phyloP scores from a whole-genome alignment of 768 basidiomycete genomes.

The Collybia mongolica region DNA sequence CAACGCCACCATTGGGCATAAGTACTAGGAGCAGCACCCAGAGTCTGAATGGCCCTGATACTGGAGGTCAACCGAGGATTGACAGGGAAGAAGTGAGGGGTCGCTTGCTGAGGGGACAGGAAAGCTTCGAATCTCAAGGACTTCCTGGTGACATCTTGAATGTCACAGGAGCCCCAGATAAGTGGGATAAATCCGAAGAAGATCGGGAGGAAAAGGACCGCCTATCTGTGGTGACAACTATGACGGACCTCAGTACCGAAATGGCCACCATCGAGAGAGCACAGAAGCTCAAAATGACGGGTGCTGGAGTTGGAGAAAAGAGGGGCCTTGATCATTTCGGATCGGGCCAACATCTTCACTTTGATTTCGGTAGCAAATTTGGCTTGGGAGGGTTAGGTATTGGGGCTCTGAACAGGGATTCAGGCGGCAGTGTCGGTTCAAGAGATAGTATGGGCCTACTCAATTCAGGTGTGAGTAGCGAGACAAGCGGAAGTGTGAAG shows the following conservation, averaged over 20 bases:
- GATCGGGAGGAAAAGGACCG: constrained; percentile 30
- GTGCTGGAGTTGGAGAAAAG: constrained; percentile 16
- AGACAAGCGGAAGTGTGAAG: constrained; percentile 20
- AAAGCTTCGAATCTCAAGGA: constrained; percentile 37
- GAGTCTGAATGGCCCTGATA: neutral
- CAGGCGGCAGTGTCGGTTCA: constrained; percentile 4
- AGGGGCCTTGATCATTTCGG: constrained; percentile 31
- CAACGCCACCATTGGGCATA: constrained; percentile 4
- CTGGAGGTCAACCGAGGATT: constrained; percentile 35
- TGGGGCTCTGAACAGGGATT: constrained; percentile 11
- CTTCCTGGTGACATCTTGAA: constrained; percentile 15
- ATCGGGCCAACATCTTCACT: constrained; percentile 27
- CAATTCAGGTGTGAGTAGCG: neutral
- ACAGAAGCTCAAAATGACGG: constrained; percentile 35
- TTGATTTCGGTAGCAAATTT: constrained; percentile 51
- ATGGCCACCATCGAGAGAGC: constrained; percentile 48
- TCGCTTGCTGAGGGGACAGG: constrained; percentile 38
- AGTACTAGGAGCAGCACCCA: neutral
- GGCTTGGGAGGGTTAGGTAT: constrained; percentile 36
- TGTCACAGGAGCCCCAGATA: neutral
- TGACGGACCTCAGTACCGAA: constrained; percentile 47
- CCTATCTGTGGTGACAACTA: constrained; percentile 35
- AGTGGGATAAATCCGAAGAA: constrained; percentile 16
- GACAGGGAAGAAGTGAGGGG: constrained; percentile 54
- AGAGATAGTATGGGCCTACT: neutral